Evolutionary conservation across 257 asterid genomes (phyloP), one percentile per base, ranked within the genome.

Genomic region (Hygrophila difformis): DNA sequence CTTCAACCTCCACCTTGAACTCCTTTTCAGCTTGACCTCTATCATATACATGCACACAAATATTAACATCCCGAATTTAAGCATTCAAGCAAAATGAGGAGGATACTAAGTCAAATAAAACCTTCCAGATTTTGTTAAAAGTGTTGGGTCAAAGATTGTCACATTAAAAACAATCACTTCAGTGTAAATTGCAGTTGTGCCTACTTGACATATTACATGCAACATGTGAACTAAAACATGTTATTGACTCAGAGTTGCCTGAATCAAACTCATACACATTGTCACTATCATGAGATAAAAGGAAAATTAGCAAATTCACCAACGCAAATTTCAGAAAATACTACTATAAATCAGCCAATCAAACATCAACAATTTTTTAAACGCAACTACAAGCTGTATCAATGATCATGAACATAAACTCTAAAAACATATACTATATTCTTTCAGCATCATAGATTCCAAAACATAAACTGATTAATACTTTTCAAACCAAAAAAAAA

Each of bases 1-100:
- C 85, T 33, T 84, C 97, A 41, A 88, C 97, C 75, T 88, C 97
- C 43, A 81, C 94, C 70, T 84, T 88, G 57, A 88, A 88, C 68
- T 88, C 97, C 45, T 73, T 88, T 68, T 88, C 94, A 0, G 97
- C 97, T 68, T 89, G 97, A 42, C 94, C 97, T 73, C 97, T 89
- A 70, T n/a, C n/a, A n/a, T n/a, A n/a, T n/a, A n/a, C n/a, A n/a
- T n/a, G n/a, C n/a, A n/a, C n/a, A n/a, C n/a, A n/a, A n/a, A n/a
- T n/a, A n/a, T n/a, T n/a, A n/a, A n/a, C n/a, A n/a, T n/a, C n/a
- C n/a, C n/a, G n/a, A n/a, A n/a, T 47, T 63, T 21, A 64, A 44
- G 59, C 8, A 5, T 45, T 15, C 4, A 52, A 39, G 47, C 17
- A 16, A 56, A 54, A 55, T 3, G 15, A 39, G 46, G 19, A 70